Percentiles rank a stretch among this genome's conserved stretches.
Conservation (phyloP, 768 basidiomycete genomes). For the Podaxis sp. region DNA sequence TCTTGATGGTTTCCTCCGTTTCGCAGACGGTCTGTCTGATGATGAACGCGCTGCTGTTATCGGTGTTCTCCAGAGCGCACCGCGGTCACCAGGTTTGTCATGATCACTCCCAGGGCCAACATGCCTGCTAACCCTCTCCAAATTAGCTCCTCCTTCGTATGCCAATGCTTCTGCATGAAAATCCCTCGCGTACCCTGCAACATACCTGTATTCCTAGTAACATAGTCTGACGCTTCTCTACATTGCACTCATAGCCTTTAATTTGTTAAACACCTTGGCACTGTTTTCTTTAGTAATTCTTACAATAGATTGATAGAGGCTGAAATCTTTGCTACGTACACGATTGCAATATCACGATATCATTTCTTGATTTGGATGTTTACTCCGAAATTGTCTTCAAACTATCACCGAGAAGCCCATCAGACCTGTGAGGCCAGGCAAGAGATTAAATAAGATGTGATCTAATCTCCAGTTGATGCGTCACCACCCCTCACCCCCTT, state of each 20-base stretch:
- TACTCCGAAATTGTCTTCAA: neutral
- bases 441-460: neutral
- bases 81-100: slow-evolving; percentile 57
- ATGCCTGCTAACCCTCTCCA: neutral
- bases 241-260: slow-evolving; percentile 9
- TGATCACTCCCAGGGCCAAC: neutral
- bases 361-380: neutral
- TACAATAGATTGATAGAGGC: neutral
- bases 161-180: slow-evolving; percentile 25
- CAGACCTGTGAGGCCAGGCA: neutral
- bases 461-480: slow-evolving; percentile 1
- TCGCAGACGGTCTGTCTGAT: slow-evolving; percentile 69
- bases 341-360: neutral
- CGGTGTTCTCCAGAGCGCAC: slow-evolving; percentile 54
- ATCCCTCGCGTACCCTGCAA: neutral
- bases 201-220: slow-evolving; percentile 10
- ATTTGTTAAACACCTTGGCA: neutral
- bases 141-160: slow-evolving; percentile 37
- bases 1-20: slow-evolving; percentile 66
- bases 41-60: slow-evolving; percentile 70
- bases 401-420: too few species aligned
- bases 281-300: neutral
- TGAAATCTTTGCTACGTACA: neutral
- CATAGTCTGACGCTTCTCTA: neutral
- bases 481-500: neutral